phyloP scores from a whole-genome alignment of 495 filamentous ascomycete genomes.

The Tetracladium marchalianum region DNA sequence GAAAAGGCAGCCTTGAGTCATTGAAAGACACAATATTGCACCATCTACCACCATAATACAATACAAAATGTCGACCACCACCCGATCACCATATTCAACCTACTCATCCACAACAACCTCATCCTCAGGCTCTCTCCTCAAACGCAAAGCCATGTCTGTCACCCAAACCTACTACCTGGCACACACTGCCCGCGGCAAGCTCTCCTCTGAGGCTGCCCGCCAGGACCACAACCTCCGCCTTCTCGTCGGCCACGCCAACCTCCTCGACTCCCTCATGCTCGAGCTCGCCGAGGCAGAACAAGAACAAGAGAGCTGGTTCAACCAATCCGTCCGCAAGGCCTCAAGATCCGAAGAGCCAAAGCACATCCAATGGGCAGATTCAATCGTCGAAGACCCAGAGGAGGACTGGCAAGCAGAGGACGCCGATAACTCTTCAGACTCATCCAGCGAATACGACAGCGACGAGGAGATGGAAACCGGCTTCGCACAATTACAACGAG shows the following conservation, averaged over 20 bases:
- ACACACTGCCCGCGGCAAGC: constrained; percentile 91
- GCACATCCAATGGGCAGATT: constrained; percentile 85
- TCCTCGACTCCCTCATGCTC: constrained; percentile 92
- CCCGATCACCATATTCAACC: constrained; percentile 20
- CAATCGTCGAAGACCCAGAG: constrained; percentile 62
- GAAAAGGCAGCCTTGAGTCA: constrained; percentile 15
- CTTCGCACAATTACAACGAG: constrained; percentile 31
- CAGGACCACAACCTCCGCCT: constrained; percentile 90
- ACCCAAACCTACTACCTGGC: constrained; percentile 97
- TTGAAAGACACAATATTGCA: constrained; percentile 4
- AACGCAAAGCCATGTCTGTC: constrained; percentile 76
- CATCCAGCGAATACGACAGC: constrained; percentile 41
- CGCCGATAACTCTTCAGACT: constrained; percentile 49
- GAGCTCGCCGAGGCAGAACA: constrained; percentile 89
- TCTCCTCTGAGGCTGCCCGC: constrained; percentile 78
- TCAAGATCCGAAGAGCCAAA: constrained; percentile 44
- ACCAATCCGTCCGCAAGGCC: constrained; percentile 79
- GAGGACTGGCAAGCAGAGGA: constrained; percentile 52
- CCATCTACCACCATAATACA: constrained; percentile 2
- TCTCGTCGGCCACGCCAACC: constrained; percentile 93
- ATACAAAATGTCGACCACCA: constrained; percentile 22
- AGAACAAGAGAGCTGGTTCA: constrained; percentile 97
- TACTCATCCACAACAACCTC: constrained; percentile 2
- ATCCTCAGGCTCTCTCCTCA: constrained; percentile 16
- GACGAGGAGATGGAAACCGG: constrained; percentile 46